Percentiles rank a stretch among this genome's conserved stretches.
These are phyloP conservation scores for Davidsoniella eucalypti DNA, from an alignment of 2,329 filamentous ascomycete genomes.

Conservation along the genomic window DNA sequence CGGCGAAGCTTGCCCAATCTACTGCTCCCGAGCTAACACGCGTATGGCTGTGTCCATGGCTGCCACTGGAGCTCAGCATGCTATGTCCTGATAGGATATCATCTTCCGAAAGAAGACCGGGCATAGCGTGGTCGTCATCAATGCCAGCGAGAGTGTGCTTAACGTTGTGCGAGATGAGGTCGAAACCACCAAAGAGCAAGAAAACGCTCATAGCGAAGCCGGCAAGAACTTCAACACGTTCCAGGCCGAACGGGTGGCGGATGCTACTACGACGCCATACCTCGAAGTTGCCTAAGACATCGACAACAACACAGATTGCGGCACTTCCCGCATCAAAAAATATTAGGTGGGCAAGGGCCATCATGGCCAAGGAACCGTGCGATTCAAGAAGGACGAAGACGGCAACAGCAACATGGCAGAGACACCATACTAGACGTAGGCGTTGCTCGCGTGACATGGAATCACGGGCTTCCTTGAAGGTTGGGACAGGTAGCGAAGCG, in stretches of 20 bases:
- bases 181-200: conserved; percentile 91
- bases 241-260: conserved; percentile 82
- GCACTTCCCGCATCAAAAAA: conserved; percentile 93
- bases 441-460: conserved; percentile 85
- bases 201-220: conserved; percentile 95
- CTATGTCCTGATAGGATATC: neutral
- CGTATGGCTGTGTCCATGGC: conserved; percentile 33
- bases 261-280: conserved; percentile 91
- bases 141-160: conserved; percentile 76
- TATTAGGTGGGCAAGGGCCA: conserved; percentile 78
- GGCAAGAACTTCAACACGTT: conserved; percentile 82
- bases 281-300: conserved; percentile 91
- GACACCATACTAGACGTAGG: conserved; percentile 69
- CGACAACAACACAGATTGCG: conserved; percentile 77
- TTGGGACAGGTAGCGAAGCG: conserved; percentile 82
- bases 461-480: conserved; percentile 67
- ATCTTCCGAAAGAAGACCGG: conserved; percentile 1
- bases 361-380: conserved; percentile 75
- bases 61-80: neutral
- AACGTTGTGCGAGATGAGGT: conserved; percentile 82
- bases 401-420: conserved; percentile 72
- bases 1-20: conserved; percentile 65
- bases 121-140: conserved; percentile 16
- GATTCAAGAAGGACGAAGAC: conserved; percentile 74
- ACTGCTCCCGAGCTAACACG: conserved; percentile 57